phyloP scores from a whole-genome alignment of 2,329 filamentous ascomycete genomes.

The Grosmannia clavigera region DNA sequence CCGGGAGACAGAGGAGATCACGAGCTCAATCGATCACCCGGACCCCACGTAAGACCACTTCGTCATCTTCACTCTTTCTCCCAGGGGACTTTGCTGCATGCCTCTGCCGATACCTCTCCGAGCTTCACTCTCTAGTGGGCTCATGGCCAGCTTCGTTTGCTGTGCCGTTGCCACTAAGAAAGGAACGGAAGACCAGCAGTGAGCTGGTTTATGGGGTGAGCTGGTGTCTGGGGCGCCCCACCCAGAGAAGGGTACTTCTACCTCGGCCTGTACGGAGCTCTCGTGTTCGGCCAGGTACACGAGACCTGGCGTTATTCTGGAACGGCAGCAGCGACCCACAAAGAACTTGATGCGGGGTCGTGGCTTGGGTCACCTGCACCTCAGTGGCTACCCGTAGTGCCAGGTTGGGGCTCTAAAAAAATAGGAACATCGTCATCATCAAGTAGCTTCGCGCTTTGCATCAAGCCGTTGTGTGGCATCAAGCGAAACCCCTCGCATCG shows the following conservation, averaged over 20 bases:
- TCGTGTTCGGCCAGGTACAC: background rate
- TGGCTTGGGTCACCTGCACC: background rate
- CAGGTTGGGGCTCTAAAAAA: background rate
- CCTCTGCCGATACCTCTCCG: background rate
- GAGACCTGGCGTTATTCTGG: background rate
- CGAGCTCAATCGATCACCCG: background rate
- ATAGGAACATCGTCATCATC: background rate
- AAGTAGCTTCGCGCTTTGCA: background rate
- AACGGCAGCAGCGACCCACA: background rate
- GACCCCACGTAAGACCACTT: slow-evolving; percentile 7
- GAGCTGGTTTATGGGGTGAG: background rate
- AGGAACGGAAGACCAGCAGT: background rate
- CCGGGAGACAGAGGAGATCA: background rate
- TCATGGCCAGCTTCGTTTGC: background rate
- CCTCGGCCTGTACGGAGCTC: background rate
- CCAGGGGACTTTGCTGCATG: background rate
- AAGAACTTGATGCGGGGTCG: background rate
- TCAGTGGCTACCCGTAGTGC: too few species aligned
- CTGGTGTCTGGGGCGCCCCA: background rate
- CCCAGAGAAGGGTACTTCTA: background rate
- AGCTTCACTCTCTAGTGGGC: background rate
- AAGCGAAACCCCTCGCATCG: background rate
- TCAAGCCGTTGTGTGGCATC: too few species aligned
- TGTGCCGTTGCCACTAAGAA: background rate
- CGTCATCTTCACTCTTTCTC: background rate